Conservation (phyloP, 306 rosid species). For the Benincasa hispida region DNA sequence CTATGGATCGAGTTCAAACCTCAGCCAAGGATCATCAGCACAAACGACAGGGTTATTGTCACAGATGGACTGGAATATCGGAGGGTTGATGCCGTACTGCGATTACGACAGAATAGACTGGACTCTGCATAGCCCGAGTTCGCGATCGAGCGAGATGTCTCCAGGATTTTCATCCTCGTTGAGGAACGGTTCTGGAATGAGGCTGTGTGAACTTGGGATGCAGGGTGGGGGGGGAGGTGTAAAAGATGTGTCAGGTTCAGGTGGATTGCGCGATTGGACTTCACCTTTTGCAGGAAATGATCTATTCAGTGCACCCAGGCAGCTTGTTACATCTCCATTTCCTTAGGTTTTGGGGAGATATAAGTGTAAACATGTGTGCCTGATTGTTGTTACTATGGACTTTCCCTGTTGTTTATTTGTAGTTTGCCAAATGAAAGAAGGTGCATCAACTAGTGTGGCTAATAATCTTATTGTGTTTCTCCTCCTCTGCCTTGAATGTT, state of each 20-base stretch:
- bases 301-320: constrained; percentile 81
- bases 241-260: constrained; percentile 33
- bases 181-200: constrained; percentile 17
- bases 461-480: not conserved
- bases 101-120: constrained; percentile 84
- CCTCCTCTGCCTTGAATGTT: not conserved
- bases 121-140: constrained; percentile 62
- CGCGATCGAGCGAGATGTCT: constrained; percentile 25
- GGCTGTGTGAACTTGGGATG: constrained; percentile 22
- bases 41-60: constrained; percentile 66
- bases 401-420: not conserved
- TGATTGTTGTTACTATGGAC: not conserved
- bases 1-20: constrained; percentile 66
- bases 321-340: constrained; percentile 90
- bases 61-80: constrained; percentile 84
- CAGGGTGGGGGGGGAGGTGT: constrained; percentile 67
- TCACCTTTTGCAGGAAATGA: constrained; percentile 95
- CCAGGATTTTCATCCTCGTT: constrained; percentile 46
- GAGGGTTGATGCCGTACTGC: constrained; percentile 48
- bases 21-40: constrained; percentile 57
- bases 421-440: not conserved
- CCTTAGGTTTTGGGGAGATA: constrained; percentile 31
- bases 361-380: not conserved
- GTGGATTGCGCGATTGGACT: constrained; percentile 78
- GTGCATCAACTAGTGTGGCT: constrained; percentile 1